These are phyloP conservation scores for Carex kokanica DNA, from an alignment of 176 grass and related monocot genomes.

Conservation along the genomic window DNA sequence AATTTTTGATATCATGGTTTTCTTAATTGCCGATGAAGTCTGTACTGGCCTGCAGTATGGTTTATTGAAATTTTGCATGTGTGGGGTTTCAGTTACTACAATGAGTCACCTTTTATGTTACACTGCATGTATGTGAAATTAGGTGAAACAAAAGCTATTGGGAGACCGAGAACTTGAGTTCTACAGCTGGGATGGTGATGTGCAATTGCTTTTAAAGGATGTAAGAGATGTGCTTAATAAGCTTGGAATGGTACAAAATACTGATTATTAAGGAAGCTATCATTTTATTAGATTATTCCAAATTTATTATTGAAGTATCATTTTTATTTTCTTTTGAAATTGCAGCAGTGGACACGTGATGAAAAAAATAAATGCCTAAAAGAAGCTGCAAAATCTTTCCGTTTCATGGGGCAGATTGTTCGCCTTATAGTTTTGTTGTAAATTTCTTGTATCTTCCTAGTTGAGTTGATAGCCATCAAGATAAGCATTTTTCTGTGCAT, in stretches of 20 bases:
- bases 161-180: slow-evolving; percentile 72
- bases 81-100: slow-evolving; percentile 2
- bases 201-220: slow-evolving; percentile 58
- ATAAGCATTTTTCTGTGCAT: background rate
- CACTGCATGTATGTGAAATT: slow-evolving; percentile 20
- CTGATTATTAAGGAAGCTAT: slow-evolving; percentile 16
- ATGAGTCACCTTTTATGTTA: slow-evolving; percentile 21
- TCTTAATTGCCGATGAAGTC: background rate
- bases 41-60: background rate
- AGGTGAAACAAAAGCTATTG: slow-evolving; percentile 66
- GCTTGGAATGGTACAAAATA: slow-evolving; percentile 59
- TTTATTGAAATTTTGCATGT: background rate
- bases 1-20: background rate
- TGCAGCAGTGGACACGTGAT: slow-evolving; percentile 87
- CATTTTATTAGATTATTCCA: slow-evolving; percentile 10
- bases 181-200: slow-evolving; percentile 84
- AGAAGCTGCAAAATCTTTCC: slow-evolving; percentile 76
- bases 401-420: slow-evolving; percentile 57
- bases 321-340: background rate
- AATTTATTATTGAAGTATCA: background rate
- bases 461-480: background rate
- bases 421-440: slow-evolving; percentile 63
- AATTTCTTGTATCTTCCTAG: background rate
- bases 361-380: slow-evolving; percentile 77
- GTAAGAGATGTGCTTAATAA: slow-evolving; percentile 72